Conservation (phyloP, 2,329 filamentous ascomycete genomes). For the Alternaria dauci region DNA sequence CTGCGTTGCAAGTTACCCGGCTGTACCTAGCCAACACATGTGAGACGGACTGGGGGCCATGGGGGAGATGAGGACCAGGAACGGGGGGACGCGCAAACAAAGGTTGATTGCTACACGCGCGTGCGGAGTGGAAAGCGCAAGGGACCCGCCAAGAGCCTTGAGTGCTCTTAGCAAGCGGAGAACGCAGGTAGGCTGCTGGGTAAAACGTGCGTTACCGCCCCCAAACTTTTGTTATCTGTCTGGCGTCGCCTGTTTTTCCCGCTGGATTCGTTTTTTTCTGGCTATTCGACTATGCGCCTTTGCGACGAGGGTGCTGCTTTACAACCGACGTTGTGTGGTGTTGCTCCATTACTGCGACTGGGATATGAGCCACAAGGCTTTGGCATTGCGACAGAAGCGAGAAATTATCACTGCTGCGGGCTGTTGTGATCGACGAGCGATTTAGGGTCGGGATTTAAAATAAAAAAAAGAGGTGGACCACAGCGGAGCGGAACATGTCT, state of each 20-base stretch:
- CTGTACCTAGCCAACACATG: slow-evolving; percentile 2
- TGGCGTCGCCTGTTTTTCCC: background rate
- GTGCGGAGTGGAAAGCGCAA: slow-evolving; percentile 12
- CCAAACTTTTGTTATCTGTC: slow-evolving; percentile 1
- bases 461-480: background rate
- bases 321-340: slow-evolving; percentile 3
- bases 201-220: slow-evolving; percentile 8
- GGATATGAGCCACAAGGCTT: background rate
- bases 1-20: background rate
- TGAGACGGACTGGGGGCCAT: background rate
- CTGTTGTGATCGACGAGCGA: background rate
- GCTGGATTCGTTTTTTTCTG: background rate
- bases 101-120: background rate
- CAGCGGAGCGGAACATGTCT: slow-evolving; percentile 2
- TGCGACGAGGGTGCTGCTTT: slow-evolving; percentile 3
- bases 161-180: slow-evolving; percentile 19
- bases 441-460: background rate
- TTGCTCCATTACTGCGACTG: background rate
- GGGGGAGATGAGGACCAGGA: slow-evolving; percentile 2
- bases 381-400: slow-evolving; percentile 2
- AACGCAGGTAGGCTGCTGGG: slow-evolving; percentile 6
- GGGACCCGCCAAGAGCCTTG: slow-evolving; percentile 15
- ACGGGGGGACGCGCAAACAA: slow-evolving; percentile 4
- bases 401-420: background rate
- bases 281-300: background rate